Evolutionary conservation across 495 filamentous ascomycete genomes (phyloP), one percentile per base, ranked within the genome.

Genomic region (Aspergillus mulundensis): DNA sequence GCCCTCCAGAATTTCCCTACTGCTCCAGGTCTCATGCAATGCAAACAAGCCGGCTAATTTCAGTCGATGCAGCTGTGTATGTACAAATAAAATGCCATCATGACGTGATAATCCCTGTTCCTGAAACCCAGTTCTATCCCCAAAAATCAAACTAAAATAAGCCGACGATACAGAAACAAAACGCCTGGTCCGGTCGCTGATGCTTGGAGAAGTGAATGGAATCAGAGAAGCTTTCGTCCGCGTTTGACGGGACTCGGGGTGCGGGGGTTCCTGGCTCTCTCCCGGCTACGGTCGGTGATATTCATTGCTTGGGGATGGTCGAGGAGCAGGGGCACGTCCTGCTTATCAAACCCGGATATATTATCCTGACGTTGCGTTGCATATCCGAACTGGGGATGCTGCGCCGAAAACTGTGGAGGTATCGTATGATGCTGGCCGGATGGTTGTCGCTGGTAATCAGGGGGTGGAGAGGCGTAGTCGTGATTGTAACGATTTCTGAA

Each of bases 241-340:
- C 70, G 63, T 53, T 77, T 76, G 15, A 61, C 57, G 1, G 74
- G 73, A 53, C 74, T 77, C 19, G 74, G 73, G 8, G 68, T 72
- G 20, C 69, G 70, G 39, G 71, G 59, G 36, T 70, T 68, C 1
- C 54, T 58, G 24, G 71, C 64, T 5, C 73, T 70, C 24, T 72
- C 70, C 19, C 70, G 72, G 45, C 59, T 68, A 28, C 73, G 70
- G 39, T 71, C 71, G 0, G 70, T 63, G 53, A 68, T 74, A 23
- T 65, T 64, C 60, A 66, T 66, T 3, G 59, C 32, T 16, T 57
- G 65, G 1, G 67, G 57, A 34, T 70, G 65, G 25, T 76, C 74
- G 6, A 77, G 59, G 58, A 75, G 62, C n/a, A 77, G 50, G 1
- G 66, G 70, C 14, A 47, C 50, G 3, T 71, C 63, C 46, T 69